Base-by-base conservation (phyloP, 2,329 filamentous ascomycete genomes). In the Fusarium gaditjirri region DNA sequence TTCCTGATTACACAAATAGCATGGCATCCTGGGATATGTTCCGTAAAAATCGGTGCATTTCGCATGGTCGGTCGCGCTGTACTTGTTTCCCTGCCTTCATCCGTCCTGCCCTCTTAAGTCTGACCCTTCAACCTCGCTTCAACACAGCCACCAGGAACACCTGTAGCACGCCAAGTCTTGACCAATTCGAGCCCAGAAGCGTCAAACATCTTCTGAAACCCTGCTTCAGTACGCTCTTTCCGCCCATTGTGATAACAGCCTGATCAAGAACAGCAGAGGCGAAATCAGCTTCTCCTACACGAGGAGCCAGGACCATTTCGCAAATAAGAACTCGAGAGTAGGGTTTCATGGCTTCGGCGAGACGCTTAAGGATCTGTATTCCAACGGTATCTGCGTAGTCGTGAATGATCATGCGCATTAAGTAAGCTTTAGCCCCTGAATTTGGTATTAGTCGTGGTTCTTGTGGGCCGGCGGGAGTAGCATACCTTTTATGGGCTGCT, bases 401-500 rank as follows among this genome's bases (percentile, higher is more conserved):
- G 62, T 81, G 80, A 5, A 81, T 70, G 47, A 80, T 80, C 75
- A 78, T 78, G 42, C 77, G 78, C 77, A 81, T 78, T 52, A 80
- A 81, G 62, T 81, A 81, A 8, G 77, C 79, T 52, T 77, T 78
- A 27, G 80, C 80, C n/a, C 78, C 79, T 80, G 16, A n/a, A 27
- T 33, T 29, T 8, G 4, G 13, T 11, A 29, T 70, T 9, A 72
- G 55, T 7, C 19, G n/a, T 11, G 33, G 42, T 4, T 31, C 33
- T 41, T 23, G 8, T n/a, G 14, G 7, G 21, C 11, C 19, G 12
- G 6, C 3, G 9, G 8, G 16, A 10, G 11, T 27, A 23, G 42
- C 55, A 2, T 69, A 79, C 77, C 77, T 68, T 78, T 80, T 35
- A 80, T 54, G 10, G 77, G 75, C 63, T 81, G 78, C 44, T 75